Base-by-base conservation (phyloP, 257 asterid genomes). In the Marsdenia floribunda region DNA sequence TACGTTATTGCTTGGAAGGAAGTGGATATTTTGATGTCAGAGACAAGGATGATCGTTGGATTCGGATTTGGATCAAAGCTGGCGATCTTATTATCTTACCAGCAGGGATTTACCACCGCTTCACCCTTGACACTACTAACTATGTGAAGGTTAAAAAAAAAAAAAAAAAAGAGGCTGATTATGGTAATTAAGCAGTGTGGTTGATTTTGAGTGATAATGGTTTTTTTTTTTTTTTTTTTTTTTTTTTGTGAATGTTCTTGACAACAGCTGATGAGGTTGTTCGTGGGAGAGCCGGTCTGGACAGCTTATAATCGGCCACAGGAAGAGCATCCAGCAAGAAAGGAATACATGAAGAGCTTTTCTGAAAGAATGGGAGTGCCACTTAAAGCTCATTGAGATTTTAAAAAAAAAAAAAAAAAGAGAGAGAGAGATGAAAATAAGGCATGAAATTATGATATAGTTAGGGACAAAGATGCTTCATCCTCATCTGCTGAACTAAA, bases 211-310 rank as follows among this genome's bases (percentile, higher is more conserved):
- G 52, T 49, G 22, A 26, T 54, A 10, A 11, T n/a, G 7, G 37
- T 59, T 68, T 72, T 8, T 3, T n/a, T n/a, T n/a, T n/a, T n/a
- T n/a, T n/a, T n/a, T n/a, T n/a, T n/a, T n/a, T n/a, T n/a, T n/a
- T n/a, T n/a, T n/a, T n/a, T n/a, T n/a, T n/a, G n/a, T 16, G 74
- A 49, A 54, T 33, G 50, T 63, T 60, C 76, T 16, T 47, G 77
- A 79, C 83, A 92, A 96, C 79, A 92, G 97, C 78, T 92, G 82
- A 90, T 90, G 96, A 86, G 97, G 80, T 71, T 92, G 86, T 92
- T 90, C 8, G 93, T 92, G 81, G 96, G 97, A 73, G 96, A 92
- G 81, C 97, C 96, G 0, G 91, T 90, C 7, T 92, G 97, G 96
- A 89, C 91, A 1, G 87, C 97, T 6, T 85, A 81, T 73, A 90